These are phyloP conservation scores for Solanum appendiculatum DNA, from an alignment of 257 asterid species.

Conservation along the genomic window DNA sequence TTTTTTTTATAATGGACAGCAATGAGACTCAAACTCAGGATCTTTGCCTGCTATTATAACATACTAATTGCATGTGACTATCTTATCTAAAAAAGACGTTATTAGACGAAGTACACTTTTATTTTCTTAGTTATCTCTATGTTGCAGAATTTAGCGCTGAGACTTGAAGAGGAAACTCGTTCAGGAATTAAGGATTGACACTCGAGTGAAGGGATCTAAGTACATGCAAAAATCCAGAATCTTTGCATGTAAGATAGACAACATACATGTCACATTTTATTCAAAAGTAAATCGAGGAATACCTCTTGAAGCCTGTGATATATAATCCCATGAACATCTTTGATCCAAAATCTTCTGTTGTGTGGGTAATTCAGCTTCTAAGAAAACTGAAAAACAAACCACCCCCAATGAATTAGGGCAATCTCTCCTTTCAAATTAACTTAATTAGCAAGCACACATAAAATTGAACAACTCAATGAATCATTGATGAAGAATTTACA, in stretches of 20 bases:
- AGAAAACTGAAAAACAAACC: background rate
- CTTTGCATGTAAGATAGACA: background rate
- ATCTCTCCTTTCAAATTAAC: background rate
- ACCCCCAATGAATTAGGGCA: background rate
- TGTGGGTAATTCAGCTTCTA: background rate
- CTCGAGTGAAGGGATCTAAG: background rate
- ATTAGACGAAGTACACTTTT: background rate
- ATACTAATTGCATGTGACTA: background rate
- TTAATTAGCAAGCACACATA: background rate
- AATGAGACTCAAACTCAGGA: background rate
- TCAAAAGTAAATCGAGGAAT: background rate
- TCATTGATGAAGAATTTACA: background rate
- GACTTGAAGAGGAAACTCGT: background rate
- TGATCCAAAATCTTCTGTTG: background rate
- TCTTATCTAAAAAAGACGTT: background rate
- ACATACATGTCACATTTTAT: background rate
- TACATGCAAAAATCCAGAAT: background rate
- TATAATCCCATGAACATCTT: background rate
- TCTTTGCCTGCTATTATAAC: background rate
- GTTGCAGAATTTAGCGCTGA: background rate
- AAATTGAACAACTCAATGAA: background rate
- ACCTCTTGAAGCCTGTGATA: background rate
- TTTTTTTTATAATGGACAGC: background rate
- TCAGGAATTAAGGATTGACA: slow-evolving; percentile 3
- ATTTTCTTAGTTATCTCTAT: background rate